phyloP scores from a whole-genome alignment of 2,329 filamentous ascomycete species.

The Pestalotiopsis fici region DNA sequence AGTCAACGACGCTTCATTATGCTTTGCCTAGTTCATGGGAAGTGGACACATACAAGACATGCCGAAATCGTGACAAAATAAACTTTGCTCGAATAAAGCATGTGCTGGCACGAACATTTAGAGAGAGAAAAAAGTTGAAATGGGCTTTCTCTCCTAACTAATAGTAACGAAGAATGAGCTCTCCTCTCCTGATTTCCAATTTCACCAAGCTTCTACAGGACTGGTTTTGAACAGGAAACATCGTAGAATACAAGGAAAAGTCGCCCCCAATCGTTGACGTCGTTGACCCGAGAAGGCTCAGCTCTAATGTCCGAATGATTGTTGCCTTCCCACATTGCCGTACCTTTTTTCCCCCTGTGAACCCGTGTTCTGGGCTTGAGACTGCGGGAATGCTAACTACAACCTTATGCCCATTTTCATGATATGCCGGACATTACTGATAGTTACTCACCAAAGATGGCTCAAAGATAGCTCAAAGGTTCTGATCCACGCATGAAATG shows the following conservation, averaged over 20 bases:
- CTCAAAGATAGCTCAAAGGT: not conserved
- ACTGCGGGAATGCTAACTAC: not conserved
- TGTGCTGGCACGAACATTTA: not conserved
- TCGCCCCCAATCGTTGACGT: not conserved
- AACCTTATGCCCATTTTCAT: not conserved
- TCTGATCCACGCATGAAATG: not conserved
- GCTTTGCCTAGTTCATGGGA: not conserved
- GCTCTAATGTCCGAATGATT: not conserved
- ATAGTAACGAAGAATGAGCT: not conserved
- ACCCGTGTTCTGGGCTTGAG: not conserved
- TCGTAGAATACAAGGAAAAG: not conserved
- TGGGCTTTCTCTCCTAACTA: not conserved
- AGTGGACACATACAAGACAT: not conserved
- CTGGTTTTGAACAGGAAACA: not conserved
- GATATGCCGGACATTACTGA: not conserved
- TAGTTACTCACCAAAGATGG: no score
- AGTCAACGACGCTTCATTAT: not conserved
- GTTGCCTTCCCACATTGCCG: not conserved
- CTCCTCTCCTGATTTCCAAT: no score
- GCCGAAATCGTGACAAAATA: not conserved
- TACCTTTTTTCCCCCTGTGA: not conserved
- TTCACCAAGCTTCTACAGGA: no score
- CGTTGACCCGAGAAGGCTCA: not conserved
- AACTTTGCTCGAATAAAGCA: not conserved
- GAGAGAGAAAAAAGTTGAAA: no score